phyloP scores from a whole-genome alignment of 768 basidiomycete species.

The Amanita muscaria region DNA sequence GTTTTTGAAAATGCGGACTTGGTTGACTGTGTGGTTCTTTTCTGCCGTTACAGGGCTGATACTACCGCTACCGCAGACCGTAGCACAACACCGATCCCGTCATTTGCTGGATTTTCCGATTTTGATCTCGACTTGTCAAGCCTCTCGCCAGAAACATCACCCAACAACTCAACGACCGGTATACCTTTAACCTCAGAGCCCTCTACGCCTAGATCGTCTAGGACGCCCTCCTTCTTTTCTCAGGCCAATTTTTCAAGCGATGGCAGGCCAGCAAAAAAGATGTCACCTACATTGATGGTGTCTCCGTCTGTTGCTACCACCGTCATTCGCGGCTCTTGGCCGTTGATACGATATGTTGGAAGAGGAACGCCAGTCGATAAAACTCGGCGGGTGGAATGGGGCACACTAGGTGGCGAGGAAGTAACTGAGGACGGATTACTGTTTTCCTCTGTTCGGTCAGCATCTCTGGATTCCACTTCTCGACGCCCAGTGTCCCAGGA shows the following conservation, averaged over 20 bases:
- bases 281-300: constrained; percentile 21
- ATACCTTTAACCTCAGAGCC: constrained; percentile 25
- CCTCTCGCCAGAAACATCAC: constrained; percentile 34
- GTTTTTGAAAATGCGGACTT: neutral
- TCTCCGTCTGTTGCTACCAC: constrained; percentile 21
- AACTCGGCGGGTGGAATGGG: constrained; percentile 36
- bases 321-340: constrained; percentile 34
- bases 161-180: constrained; percentile 26
- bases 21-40: neutral
- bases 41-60: constrained; percentile 6
- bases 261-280: constrained; percentile 19
- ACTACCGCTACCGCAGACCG: constrained; percentile 9
- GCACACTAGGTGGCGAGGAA: constrained; percentile 26
- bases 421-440: constrained; percentile 39
- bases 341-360: constrained; percentile 34
- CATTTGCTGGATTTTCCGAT: constrained; percentile 35
- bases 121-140: constrained; percentile 39
- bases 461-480: constrained; percentile 31
- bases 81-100: constrained; percentile 17
- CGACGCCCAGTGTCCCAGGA: constrained; percentile 31
- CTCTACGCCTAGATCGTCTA: constrained; percentile 25
- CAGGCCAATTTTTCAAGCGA: constrained; percentile 17
- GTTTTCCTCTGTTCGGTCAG: constrained; percentile 27
- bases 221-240: constrained; percentile 28
- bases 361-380: constrained; percentile 42